phyloP scores from a whole-genome alignment of 139 green algal genomes.

The Zygnema cylindricum region DNA sequence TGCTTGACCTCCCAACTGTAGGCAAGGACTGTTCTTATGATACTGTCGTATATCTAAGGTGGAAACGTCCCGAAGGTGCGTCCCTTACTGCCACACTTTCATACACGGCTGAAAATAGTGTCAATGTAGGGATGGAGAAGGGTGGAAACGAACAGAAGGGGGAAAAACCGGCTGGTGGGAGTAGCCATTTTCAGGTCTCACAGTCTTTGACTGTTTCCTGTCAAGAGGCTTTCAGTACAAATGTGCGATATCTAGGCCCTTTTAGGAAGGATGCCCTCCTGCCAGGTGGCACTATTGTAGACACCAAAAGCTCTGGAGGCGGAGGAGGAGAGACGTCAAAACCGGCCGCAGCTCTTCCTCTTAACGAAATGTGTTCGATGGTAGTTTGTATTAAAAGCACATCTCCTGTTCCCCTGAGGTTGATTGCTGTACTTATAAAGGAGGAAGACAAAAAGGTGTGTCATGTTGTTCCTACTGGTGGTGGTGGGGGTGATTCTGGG shows the following conservation, averaged over 20 bases:
- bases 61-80: not conserved
- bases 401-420: not conserved
- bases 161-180: not conserved
- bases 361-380: constrained; percentile 20
- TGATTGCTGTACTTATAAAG: constrained; percentile 22
- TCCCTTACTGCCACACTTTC: constrained; percentile 24
- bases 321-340: not conserved
- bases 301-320: not conserved
- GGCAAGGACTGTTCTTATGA: not conserved
- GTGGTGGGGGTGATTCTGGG: not conserved
- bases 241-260: constrained; percentile 2
- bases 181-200: constrained; percentile 11
- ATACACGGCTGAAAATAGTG: not conserved
- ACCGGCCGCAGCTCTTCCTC: not conserved
- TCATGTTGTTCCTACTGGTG: not conserved
- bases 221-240: constrained; percentile 5
- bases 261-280: constrained; percentile 43
- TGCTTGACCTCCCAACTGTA: constrained; percentile 9
- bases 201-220: constrained; percentile 15
- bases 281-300: constrained; percentile 7
- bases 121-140: not conserved
- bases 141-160: not conserved
- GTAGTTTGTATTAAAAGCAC: not conserved
- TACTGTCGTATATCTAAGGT: constrained; percentile 25
- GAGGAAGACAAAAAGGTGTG: constrained; percentile 11